Evolutionary conservation across 805 yeast genomes (phyloP), one percentile per base, ranked within the genome.

Genomic region (Yamadazyma nakazawae): DNA sequence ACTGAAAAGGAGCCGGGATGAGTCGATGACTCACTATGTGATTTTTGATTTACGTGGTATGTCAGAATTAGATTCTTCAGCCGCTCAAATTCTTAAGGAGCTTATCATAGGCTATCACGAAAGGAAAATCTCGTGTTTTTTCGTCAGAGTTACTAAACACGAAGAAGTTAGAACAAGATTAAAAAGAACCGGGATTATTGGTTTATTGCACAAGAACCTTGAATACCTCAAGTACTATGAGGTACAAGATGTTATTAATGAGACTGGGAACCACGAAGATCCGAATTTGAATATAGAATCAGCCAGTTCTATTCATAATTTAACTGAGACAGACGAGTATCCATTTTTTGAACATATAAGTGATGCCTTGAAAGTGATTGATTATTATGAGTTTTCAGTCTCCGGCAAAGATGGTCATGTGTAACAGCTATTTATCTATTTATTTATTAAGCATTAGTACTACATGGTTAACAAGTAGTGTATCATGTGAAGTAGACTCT

Each of bases 41-140:
- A 63, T 72, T 8, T 70, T 72, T 54, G 76, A 72, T 47, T 51
- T 72, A 19, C 59, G 70, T 43, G 77, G 75, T 0, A 72, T 72
- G 76, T 53, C 71, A 2, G 68, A 60, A 26, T 39, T 72, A 5
- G 77, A 72, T 51, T 70, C 76, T 0, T 67, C 73, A 2, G 77
- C 77, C 0, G 71, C 72, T 12, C 67, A 65, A 44, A 53, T 53
- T 5, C 49, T 72, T 25, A 54, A 56, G 37, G 64, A 61, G 24
- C 56, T 68, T 14, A 49, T 72, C 7, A 37, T 45, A 8, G 55
- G 58, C 9, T 72, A 71, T 52, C 58, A 58, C 28, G 46, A 53
- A 5, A 56, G 76, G 25, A 54, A 56, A 17, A 70, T 72, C 18
- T 54, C 53, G 25, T 52, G 62, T 5, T 68, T 68, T 46, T 71